A percentile compares a stretch with the other conserved stretches of the same genome.
Evolutionary conservation across 306 rosid genomes (phyloP).

Genomic region (Canavalia ensiformis): DNA sequence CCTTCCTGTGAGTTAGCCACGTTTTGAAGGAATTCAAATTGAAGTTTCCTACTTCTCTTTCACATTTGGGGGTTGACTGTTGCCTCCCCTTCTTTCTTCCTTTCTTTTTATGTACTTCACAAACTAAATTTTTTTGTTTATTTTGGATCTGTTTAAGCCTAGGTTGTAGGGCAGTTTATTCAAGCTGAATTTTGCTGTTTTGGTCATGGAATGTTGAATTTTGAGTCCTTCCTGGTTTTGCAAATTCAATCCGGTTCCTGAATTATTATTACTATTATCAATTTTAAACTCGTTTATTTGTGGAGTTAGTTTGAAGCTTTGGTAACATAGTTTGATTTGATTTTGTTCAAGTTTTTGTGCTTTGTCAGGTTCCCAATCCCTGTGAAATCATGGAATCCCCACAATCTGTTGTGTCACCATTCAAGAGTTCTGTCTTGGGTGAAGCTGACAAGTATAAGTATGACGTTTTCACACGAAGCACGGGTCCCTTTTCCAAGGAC

Average conservation of each 20-base stretch:
- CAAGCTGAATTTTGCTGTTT: slow-evolving; percentile 31
- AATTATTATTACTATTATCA: too few relatives aligned
- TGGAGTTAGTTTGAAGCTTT: slow-evolving; percentile 28
- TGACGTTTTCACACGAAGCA: slow-evolving; percentile 20
- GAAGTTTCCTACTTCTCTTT: slow-evolving; percentile 47
- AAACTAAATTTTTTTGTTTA: background rate
- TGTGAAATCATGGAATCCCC: slow-evolving; percentile 87
- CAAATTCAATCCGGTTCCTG: slow-evolving; percentile 17
- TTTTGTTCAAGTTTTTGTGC: slow-evolving; percentile 41
- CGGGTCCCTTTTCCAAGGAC: slow-evolving; percentile 59
- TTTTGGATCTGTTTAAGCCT: slow-evolving; percentile 41
- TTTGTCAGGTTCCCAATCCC: slow-evolving; percentile 51
- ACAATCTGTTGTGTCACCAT: slow-evolving; percentile 86
- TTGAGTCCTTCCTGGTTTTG: slow-evolving; percentile 18
- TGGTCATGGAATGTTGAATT: slow-evolving; percentile 17
- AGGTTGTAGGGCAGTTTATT: slow-evolving; percentile 27
- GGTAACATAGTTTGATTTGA: slow-evolving; percentile 31
- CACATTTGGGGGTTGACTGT: slow-evolving; percentile 41
- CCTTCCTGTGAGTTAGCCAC: slow-evolving; percentile 4
- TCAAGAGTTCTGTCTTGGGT: slow-evolving; percentile 56
- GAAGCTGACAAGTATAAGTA: slow-evolving; percentile 62
- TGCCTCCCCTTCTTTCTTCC: slow-evolving; percentile 15
- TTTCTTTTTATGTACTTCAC: slow-evolving; percentile 23
- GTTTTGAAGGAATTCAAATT: slow-evolving; percentile 43
- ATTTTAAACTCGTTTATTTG: background rate